Conservation (phyloP, 2,329 filamentous ascomycete genomes). For the Fusarium abutilonis region DNA sequence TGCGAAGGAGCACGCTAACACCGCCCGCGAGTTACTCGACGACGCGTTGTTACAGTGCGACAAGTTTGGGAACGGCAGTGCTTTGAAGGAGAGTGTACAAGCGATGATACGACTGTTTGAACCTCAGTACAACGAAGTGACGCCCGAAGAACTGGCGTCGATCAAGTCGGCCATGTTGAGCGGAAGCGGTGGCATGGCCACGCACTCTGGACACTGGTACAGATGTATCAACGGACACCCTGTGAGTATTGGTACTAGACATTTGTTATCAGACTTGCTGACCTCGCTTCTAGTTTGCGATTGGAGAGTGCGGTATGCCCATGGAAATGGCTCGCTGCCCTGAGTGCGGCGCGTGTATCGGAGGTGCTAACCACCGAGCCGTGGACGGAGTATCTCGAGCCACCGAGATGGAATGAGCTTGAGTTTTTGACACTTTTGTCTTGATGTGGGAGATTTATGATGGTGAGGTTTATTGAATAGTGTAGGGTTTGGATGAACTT, state of each 20-base stretch:
- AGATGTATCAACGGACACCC: constrained; percentile 47
- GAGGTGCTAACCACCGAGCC: neutral
- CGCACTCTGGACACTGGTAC: constrained; percentile 51
- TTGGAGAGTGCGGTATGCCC: constrained; percentile 74
- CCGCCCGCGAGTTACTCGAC: neutral
- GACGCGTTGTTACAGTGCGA: neutral
- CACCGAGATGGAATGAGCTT: no score
- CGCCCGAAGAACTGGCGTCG: constrained; percentile 53
- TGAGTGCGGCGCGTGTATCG: constrained; percentile 61
- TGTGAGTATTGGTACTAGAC: no score
- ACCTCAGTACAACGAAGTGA: constrained; percentile 54
- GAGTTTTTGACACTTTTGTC: no score
- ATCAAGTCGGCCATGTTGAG: constrained; percentile 60
- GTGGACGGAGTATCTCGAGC: no score
- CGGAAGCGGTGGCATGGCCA: constrained; percentile 52
- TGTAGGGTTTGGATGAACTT: no score
- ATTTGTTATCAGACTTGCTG: no score
- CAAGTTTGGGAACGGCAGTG: neutral
- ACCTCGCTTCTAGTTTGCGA: constrained; percentile 57
- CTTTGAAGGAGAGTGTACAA: constrained; percentile 13
- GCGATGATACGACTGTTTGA: constrained; percentile 40
- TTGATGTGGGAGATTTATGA: no score
- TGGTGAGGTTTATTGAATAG: no score
- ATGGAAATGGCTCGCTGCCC: constrained; percentile 70
- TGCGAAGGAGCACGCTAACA: neutral